phyloP scores from a whole-genome alignment of 164 flowering plant species.

The Nymphaea colorata region DNA sequence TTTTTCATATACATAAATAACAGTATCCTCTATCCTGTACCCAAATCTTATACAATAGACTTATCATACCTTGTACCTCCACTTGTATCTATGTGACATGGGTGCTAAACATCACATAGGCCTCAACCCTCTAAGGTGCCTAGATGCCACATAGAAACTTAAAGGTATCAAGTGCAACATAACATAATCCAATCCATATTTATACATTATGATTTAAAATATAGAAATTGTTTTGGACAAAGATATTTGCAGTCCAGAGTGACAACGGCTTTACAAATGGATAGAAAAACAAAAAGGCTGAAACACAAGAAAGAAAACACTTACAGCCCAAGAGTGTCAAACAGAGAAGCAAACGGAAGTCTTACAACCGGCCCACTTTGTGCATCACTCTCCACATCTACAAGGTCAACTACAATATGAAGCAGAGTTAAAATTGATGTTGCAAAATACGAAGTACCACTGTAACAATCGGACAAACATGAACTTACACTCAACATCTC shows the following conservation, averaged over 20 bases:
- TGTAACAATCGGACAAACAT: background rate
- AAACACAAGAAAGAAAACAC: constrained; percentile 14
- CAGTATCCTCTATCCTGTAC: too few species aligned
- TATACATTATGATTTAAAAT: too few species aligned
- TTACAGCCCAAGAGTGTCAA: constrained; percentile 91
- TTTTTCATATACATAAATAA: too few species aligned
- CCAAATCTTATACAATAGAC: too few species aligned
- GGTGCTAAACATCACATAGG: too few species aligned
- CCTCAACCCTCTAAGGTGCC: too few species aligned
- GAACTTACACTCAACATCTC: constrained; percentile 77
- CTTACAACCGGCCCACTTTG: constrained; percentile 60
- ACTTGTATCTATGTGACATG: too few species aligned
- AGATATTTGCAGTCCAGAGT: background rate
- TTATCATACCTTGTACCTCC: too few species aligned
- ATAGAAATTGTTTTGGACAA: background rate
- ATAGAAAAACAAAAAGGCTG: background rate
- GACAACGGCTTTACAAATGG: too few species aligned
- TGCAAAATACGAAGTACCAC: too few species aligned
- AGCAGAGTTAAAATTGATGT: background rate
- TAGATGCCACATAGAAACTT: background rate
- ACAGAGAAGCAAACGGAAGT: constrained; percentile 83
- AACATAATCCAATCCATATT: background rate
- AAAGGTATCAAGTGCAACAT: background rate
- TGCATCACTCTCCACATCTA: constrained; percentile 73
- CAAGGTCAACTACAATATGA: constrained; percentile 58